Evolutionary conservation across 2,329 filamentous ascomycete genomes (phyloP), one percentile per base, ranked within the genome.

Genomic region (Beauveria rudraprayagi): DNA sequence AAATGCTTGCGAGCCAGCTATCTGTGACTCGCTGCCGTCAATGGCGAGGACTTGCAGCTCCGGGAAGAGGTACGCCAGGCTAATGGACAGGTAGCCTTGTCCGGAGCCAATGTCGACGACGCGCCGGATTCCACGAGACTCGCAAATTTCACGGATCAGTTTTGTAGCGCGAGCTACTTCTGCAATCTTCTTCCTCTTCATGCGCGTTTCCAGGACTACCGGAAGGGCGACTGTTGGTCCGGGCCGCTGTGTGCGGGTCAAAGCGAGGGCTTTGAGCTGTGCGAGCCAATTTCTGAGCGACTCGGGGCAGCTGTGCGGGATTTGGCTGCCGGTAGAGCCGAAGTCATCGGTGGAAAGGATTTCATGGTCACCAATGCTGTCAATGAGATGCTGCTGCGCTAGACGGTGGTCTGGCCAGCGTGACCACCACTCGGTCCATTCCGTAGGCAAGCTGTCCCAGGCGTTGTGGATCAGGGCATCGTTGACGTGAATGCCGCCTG

Each of bases 401-500:
- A 68, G 61, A 7, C 71, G 70, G 53, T 70, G 66, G 43, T 72
- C 68, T 7, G 70, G 64, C 17, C 67, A 58, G 1, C 66, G 63
- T 1, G 64, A 65, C 70, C 70, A 73, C 66, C 70, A 70, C 16
- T 52, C 24, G 3, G 69, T 71, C 71, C 71, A 73, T 30, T 71
- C 70, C 10, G 26, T 1, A 5, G 71, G 71, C 30, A 73, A 51
- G 3, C 65, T 62, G 14, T 63, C 64, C 71, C 71, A 73, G 11
- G 70, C 70, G 57, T 69, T 51, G 44, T 67, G 41, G 54, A 72
- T 69, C 34, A 73, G 56, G 2, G 71, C 68, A 60, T 73, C 71
- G 46, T 73, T 73, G 57, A 72, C 71, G 56, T 73, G 71, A 34
- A 73, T 68, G n/a, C 67, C 70, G 3, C 71, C 71, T 1, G 70